Conservation (phyloP, 345 rosid genomes). For the Mallotus nudiflorus region DNA sequence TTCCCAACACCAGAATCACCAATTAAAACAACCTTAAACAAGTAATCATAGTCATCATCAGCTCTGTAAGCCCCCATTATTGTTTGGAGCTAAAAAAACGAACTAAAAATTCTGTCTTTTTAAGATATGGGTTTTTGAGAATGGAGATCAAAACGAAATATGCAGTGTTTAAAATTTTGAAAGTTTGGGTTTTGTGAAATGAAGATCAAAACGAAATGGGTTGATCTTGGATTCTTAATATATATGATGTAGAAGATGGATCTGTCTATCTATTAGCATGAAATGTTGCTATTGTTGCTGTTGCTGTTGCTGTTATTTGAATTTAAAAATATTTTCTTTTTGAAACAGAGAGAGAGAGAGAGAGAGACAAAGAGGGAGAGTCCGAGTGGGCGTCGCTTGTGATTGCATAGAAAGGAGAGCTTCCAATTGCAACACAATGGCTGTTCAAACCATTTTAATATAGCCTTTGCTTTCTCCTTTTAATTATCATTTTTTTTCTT, state of each 20-base stretch:
- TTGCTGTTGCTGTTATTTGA: neutral
- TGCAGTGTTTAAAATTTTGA: neutral
- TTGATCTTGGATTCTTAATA: neutral
- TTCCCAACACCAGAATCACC: slow-evolving; percentile 35
- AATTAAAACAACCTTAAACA: slow-evolving; percentile 26
- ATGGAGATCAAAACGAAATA: neutral
- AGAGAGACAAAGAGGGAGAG: slow-evolving; percentile 6
- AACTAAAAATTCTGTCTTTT: slow-evolving; percentile 5
- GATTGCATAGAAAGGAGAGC: neutral
- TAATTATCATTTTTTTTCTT: too few relatives aligned
- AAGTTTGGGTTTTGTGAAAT: neutral
- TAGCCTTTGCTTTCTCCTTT: too few relatives aligned
- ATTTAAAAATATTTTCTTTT: slow-evolving; percentile 7
- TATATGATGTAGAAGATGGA: neutral
- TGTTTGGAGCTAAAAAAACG: too few relatives aligned
- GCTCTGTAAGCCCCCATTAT: slow-evolving; percentile 28
- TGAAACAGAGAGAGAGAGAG: slow-evolving; percentile 3
- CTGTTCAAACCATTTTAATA: too few relatives aligned
- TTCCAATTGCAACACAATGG: neutral
- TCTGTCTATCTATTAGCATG: neutral
- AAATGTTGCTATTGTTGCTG: neutral
- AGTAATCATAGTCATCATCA: slow-evolving; percentile 30
- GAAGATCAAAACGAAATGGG: slow-evolving; percentile 3
- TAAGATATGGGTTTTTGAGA: neutral
- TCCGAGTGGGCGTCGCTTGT: neutral